phyloP scores from a whole-genome alignment of 345 rosid genomes.

The Eucalyptus marginata region DNA sequence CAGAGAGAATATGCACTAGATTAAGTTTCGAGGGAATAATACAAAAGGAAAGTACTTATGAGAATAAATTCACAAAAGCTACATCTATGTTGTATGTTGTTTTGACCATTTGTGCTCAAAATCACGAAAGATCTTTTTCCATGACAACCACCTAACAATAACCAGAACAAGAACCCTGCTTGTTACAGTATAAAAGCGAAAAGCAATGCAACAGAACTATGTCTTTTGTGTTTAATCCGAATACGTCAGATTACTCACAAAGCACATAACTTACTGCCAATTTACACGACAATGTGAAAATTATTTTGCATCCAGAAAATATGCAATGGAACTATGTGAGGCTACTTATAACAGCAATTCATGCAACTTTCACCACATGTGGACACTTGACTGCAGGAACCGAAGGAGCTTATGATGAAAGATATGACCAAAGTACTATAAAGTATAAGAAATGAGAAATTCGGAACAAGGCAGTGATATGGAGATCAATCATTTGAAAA shows the following conservation, averaged over 20 bases:
- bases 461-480: not conserved
- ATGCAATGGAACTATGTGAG: not conserved
- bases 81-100: not conserved
- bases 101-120: not conserved
- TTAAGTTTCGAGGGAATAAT: not conserved
- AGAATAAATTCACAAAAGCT: not conserved
- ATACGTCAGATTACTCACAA: not conserved
- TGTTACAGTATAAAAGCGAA: not conserved
- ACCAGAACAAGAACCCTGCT: not conserved
- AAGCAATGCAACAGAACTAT: not conserved
- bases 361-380: not conserved
- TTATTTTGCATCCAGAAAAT: not conserved
- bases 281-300: not conserved
- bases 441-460: not conserved
- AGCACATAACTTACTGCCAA: not conserved
- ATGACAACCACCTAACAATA: not conserved
- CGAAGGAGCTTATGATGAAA: not conserved
- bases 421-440: not conserved
- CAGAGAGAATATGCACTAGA: conserved; percentile 1
- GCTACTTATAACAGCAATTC: not conserved
- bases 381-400: not conserved
- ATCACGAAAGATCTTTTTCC: not conserved
- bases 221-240: not conserved
- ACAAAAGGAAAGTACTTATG: not conserved
- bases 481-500: not conserved